These are phyloP conservation scores for Eruca vesicaria DNA, from an alignment of 441 rosid genomes.

Conservation along the genomic window DNA sequence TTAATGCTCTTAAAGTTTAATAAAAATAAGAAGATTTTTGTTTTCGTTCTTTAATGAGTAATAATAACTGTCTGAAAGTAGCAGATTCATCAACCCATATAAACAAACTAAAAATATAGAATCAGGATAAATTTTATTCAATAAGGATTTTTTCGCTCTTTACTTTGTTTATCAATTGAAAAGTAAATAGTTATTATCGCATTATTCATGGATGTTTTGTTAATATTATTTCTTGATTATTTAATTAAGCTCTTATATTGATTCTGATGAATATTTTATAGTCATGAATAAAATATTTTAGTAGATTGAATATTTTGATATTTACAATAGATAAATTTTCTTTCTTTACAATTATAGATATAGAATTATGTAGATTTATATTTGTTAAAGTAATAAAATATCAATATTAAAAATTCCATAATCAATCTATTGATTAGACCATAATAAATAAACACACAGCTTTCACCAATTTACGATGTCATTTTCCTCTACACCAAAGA, in stretches of 20 bases:
- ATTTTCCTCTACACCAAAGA: conserved; percentile 3
- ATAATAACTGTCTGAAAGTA: neutral
- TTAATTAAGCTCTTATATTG: neutral
- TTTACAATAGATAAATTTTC: neutral
- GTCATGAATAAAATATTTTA: neutral
- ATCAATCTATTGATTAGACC: neutral
- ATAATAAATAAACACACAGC: neutral
- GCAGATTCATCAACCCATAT: neutral
- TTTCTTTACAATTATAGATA: neutral
- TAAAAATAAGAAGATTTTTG: no score
- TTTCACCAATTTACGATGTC: conserved; percentile 6
- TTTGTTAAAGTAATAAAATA: neutral
- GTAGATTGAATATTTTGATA: neutral
- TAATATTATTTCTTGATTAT: neutral
- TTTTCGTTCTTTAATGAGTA: neutral
- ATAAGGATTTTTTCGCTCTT: neutral
- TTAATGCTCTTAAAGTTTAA: no score
- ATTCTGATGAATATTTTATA: neutral
- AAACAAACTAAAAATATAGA: neutral
- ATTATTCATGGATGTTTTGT: neutral
- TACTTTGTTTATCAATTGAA: neutral
- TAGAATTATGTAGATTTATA: neutral
- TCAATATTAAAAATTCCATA: neutral
- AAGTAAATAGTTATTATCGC: neutral
- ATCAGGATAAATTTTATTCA: neutral